Conservation (phyloP, 306 rosid genomes). For the Quercus dentata region DNA sequence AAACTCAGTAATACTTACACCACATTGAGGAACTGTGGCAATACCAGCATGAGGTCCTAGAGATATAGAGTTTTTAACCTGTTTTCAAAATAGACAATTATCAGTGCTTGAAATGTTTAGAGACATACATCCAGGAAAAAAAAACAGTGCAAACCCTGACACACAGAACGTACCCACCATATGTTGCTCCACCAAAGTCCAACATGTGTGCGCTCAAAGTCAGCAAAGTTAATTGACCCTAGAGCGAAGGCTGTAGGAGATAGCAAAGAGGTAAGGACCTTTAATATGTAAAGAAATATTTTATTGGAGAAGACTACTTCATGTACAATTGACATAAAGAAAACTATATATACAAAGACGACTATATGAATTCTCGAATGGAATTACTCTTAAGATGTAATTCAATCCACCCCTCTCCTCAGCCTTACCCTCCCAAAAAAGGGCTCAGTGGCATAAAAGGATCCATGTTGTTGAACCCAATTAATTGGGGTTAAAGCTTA, state of each 20-base stretch:
- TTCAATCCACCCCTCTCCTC: too few relatives aligned
- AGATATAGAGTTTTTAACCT: slow-evolving; percentile 80
- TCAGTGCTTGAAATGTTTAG: slow-evolving; percentile 21
- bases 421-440: too few relatives aligned
- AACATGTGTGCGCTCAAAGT: slow-evolving; percentile 96
- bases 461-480: too few relatives aligned
- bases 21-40: slow-evolving; percentile 89
- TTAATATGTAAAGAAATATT: slow-evolving; percentile 27
- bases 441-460: too few relatives aligned
- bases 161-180: too few relatives aligned
- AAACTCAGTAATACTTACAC: slow-evolving; percentile 53
- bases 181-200: slow-evolving; percentile 96
- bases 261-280: slow-evolving; percentile 83
- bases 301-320: too few relatives aligned
- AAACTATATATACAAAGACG: too few relatives aligned
- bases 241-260: slow-evolving; percentile 93
- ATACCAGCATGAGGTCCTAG: slow-evolving; percentile 94
- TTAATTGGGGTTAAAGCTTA: too few relatives aligned
- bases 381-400: too few relatives aligned
- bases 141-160: slow-evolving; percentile 9
- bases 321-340: too few relatives aligned
- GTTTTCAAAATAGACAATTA: slow-evolving; percentile 24
- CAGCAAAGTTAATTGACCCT: slow-evolving; percentile 92
- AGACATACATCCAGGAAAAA: not conserved
- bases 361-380: too few relatives aligned